Percentiles rank a stretch among this genome's conserved stretches.
Evolutionary conservation across 352 stramenopile species (phyloP).

Genomic region (Phytophthora pisi): DNA sequence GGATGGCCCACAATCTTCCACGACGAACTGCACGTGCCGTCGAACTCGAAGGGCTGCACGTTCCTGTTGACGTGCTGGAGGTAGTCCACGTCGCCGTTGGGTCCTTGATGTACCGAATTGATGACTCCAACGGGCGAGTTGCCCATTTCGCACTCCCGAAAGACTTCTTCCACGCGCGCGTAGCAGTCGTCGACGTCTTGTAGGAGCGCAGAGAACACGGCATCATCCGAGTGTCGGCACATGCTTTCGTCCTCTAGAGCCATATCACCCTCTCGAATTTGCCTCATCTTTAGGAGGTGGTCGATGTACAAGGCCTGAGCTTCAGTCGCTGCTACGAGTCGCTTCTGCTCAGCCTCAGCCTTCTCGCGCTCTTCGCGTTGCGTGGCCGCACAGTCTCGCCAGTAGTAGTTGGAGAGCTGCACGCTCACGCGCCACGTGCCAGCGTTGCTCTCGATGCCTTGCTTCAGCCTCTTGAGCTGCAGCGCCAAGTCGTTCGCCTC

Average conservation of each 20-base stretch:
- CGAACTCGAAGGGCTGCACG: slow-evolving; percentile 3
- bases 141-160: background rate
- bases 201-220: slow-evolving; percentile 1
- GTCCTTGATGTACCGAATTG: slow-evolving; percentile 3
- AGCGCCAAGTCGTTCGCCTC: background rate
- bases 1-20: slow-evolving; percentile 2
- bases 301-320: slow-evolving; percentile 14
- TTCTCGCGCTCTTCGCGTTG: background rate
- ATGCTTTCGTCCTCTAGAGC: background rate
- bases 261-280: background rate
- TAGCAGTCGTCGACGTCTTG: slow-evolving; percentile 15
- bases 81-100: slow-evolving; percentile 12
- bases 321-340: background rate
- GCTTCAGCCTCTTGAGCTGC: background rate
- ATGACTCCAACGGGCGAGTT: background rate
- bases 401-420: slow-evolving; percentile 2
- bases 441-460: background rate
- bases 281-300: background rate
- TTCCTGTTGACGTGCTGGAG: slow-evolving; percentile 8
- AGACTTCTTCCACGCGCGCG: slow-evolving; percentile 5
- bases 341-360: slow-evolving; percentile 11
- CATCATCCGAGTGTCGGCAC: background rate
- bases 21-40: background rate
- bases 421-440: background rate
- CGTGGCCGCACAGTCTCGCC: slow-evolving; percentile 8